phyloP scores from a whole-genome alignment of 106 monocot genomes.

The Dioscorea zingiberensis region DNA sequence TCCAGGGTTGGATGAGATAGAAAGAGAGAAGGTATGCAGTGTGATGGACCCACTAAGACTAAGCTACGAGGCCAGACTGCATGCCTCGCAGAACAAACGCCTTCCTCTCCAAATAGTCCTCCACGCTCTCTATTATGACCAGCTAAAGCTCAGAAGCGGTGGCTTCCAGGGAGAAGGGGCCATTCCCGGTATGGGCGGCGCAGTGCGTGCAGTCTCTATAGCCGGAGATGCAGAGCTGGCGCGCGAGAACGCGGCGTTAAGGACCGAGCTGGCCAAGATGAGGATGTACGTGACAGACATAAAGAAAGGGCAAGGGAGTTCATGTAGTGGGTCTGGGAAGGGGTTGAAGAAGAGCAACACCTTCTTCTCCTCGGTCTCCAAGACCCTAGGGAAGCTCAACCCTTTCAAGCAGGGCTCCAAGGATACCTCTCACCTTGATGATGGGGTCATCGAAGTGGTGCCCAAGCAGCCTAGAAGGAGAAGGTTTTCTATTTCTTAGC shows the following conservation, averaged over 20 bases:
- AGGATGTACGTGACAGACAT: slow-evolving; percentile 54
- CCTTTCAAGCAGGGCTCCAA: slow-evolving; percentile 68
- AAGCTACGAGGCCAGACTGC: slow-evolving; percentile 82
- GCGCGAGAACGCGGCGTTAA: slow-evolving; percentile 67
- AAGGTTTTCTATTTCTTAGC: slow-evolving; percentile 75
- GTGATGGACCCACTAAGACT: slow-evolving; percentile 86
- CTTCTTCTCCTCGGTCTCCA: slow-evolving; percentile 62
- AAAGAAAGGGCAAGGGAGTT: slow-evolving; percentile 21
- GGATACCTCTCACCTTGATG: slow-evolving; percentile 52
- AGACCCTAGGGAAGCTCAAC: slow-evolving; percentile 71
- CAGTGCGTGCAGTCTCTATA: neutral
- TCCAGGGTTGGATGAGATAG: slow-evolving; percentile 65
- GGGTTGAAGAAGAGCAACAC: slow-evolving; percentile 34
- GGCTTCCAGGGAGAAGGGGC: neutral
- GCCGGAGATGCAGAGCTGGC: slow-evolving; percentile 38
- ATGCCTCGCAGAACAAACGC: slow-evolving; percentile 88
- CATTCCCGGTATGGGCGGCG: neutral
- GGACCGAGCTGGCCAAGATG: slow-evolving; percentile 68
- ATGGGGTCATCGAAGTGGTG: slow-evolving; percentile 1
- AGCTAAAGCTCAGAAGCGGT: slow-evolving; percentile 70
- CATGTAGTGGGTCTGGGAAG: neutral
- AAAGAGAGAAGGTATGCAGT: slow-evolving; percentile 90
- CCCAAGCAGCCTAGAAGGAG: slow-evolving; percentile 47
- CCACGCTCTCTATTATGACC: slow-evolving; percentile 82
- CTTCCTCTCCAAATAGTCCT: slow-evolving; percentile 78